A percentile compares a stretch with the other conserved stretches of the same genome.
These are phyloP conservation scores for Microdochium trichocladiopsis DNA, from an alignment of 2,329 filamentous ascomycete genomes.

Conservation along the genomic window DNA sequence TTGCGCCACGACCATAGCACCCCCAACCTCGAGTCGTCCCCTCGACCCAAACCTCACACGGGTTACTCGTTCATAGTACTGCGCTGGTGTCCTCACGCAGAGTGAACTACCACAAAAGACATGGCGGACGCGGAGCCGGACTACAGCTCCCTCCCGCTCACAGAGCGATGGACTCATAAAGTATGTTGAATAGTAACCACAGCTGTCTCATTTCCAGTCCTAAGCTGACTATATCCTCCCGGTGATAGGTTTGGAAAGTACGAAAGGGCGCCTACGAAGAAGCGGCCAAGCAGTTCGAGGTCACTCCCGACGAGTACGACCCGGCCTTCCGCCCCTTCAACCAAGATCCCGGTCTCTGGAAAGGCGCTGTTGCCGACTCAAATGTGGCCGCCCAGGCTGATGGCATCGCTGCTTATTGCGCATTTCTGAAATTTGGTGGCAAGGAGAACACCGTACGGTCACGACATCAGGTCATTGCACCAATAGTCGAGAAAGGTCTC, in stretches of 20 bases:
- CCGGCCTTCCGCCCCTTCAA: constrained; percentile 83
- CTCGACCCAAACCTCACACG: too few species aligned
- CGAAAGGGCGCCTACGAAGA: constrained; percentile 94
- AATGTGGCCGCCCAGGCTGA: constrained; percentile 97
- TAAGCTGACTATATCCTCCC: constrained; percentile 1
- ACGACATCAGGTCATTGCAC: constrained; percentile 63
- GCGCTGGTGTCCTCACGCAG: too few species aligned
- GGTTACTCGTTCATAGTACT: too few species aligned
- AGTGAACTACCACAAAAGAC: too few species aligned
- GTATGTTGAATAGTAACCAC: constrained; percentile 26
- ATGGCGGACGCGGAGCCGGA: constrained; percentile 86
- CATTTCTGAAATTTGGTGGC: constrained; percentile 88
- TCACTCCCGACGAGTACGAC: constrained; percentile 77
- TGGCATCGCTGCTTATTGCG: constrained; percentile 77
- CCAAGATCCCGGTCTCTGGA: constrained; percentile 81
- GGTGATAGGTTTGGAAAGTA: constrained; percentile 79
- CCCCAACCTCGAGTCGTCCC: not conserved
- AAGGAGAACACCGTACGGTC: constrained; percentile 73
- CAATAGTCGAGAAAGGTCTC: constrained; percentile 87
- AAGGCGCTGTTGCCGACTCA: constrained; percentile 84
- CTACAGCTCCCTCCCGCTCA: constrained; percentile 69
- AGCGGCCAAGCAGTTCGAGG: constrained; percentile 77
- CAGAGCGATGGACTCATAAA: constrained; percentile 81
- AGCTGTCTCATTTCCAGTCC: not conserved
- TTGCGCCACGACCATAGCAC: not conserved